Conservation (phyloP, 768 basidiomycete species). For the Amanita pallidorosea region DNA sequence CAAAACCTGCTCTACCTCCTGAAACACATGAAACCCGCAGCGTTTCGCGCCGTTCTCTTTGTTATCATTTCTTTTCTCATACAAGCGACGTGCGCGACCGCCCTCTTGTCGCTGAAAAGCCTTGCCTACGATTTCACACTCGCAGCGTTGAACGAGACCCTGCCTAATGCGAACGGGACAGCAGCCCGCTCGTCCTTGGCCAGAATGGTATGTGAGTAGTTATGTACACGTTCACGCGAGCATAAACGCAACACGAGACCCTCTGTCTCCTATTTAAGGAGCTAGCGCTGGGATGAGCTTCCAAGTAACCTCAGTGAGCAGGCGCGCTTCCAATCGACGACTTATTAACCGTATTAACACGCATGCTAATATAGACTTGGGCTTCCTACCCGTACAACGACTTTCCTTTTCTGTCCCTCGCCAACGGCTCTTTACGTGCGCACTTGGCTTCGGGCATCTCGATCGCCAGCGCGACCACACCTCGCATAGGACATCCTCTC, state of each 20-base stretch:
- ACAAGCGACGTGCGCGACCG: neutral
- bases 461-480: slow-evolving; percentile 27
- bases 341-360: too few relatives aligned
- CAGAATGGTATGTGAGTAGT: slow-evolving; percentile 19
- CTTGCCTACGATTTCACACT: slow-evolving; percentile 33
- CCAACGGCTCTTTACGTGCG: slow-evolving; percentile 26
- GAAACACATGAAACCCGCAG: neutral
- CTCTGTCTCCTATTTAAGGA: slow-evolving; percentile 12
- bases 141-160: slow-evolving; percentile 29
- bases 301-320: slow-evolving; percentile 32
- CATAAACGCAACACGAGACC: neutral
- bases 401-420: slow-evolving; percentile 29
- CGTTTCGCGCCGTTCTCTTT: neutral
- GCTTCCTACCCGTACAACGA: slow-evolving; percentile 41
- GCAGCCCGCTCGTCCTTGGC: slow-evolving; percentile 34
- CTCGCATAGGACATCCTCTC: slow-evolving; percentile 19
- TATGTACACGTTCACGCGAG: neutral
- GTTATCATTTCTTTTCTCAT: neutral
- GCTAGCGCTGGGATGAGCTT: slow-evolving; percentile 25
- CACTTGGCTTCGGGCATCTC: slow-evolving; percentile 21
- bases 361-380: slow-evolving; percentile 27
- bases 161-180: slow-evolving; percentile 30
- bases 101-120: neutral
- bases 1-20: neutral
- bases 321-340: neutral